Conservation (phyloP, 2,329 filamentous ascomycete species). For the Fonsecaea nubica region DNA sequence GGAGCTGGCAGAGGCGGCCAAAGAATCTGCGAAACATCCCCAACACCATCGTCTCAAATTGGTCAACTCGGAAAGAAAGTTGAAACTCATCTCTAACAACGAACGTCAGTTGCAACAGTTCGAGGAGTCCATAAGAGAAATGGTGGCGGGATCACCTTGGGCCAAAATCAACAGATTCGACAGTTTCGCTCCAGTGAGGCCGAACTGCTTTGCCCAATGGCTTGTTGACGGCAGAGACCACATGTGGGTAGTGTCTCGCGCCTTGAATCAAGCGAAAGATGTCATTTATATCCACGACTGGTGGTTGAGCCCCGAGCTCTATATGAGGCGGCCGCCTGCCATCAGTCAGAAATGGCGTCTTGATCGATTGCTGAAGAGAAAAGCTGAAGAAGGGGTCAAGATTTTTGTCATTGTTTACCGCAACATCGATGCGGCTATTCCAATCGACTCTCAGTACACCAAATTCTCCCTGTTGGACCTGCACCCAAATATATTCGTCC, state of each 20-base stretch:
- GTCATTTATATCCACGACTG: constrained; percentile 99
- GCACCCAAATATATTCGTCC: constrained; percentile 94
- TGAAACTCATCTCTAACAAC: constrained; percentile 89
- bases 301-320: constrained; percentile 97
- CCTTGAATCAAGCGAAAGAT: constrained; percentile 95
- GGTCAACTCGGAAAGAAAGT: constrained; percentile 88
- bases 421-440: constrained; percentile 95
- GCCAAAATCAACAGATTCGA: constrained; percentile 82
- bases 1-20: constrained; percentile 69
- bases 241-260: constrained; percentile 98
- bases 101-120: constrained; percentile 90
- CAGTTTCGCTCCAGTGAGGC: constrained; percentile 89
- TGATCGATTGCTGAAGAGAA: constrained; percentile 88
- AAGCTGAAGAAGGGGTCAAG: constrained; percentile 94
- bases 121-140: constrained; percentile 86
- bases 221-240: constrained; percentile 95
- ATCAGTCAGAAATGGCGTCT: constrained; percentile 98
- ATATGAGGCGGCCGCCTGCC: constrained; percentile 88
- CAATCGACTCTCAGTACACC: constrained; percentile 97
- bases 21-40: constrained; percentile 64
- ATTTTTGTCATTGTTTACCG: constrained; percentile 97
- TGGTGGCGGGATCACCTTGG: constrained; percentile 85
- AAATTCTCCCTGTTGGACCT: constrained; percentile 95
- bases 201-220: constrained; percentile 90
- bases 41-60: constrained; percentile 87